A percentile compares a stretch with the other conserved stretches of the same genome.
These are phyloP conservation scores for Leptographium galeiforme DNA, from an alignment of 2,329 filamentous ascomycete genomes.

Conservation along the genomic window DNA sequence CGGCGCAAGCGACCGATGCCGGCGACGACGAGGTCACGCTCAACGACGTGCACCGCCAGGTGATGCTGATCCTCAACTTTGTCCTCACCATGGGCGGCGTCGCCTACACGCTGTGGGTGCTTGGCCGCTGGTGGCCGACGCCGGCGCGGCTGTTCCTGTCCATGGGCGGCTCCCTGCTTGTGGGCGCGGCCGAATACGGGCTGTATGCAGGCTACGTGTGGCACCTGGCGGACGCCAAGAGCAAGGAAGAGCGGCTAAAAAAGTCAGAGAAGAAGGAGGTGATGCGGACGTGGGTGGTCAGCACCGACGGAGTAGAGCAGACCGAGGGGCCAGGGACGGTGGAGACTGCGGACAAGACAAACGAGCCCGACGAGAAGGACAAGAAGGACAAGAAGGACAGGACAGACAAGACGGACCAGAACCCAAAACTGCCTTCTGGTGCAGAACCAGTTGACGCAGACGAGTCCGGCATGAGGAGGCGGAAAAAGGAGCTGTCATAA, in stretches of 20 bases:
- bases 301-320: constrained; percentile 12
- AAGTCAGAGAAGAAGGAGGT: constrained; percentile 55
- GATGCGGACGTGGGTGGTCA: constrained; percentile 57
- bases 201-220: constrained; percentile 66
- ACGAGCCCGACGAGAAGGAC: no score
- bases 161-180: constrained; percentile 53
- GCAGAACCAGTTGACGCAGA: background rate
- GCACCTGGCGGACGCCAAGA: constrained; percentile 55
- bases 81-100: constrained; percentile 74
- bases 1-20: constrained; percentile 29
- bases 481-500: background rate
- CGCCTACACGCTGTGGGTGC: constrained; percentile 65
- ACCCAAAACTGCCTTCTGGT: background rate
- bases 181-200: constrained; percentile 63
- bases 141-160: constrained; percentile 57
- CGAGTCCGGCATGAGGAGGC: background rate
- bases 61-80: constrained; percentile 80
- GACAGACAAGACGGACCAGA: background rate
- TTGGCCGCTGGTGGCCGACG: constrained; percentile 61
- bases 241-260: constrained; percentile 41
- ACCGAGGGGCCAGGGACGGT: constrained; percentile 12
- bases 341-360: background rate
- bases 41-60: constrained; percentile 64
- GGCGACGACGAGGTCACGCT: constrained; percentile 53
- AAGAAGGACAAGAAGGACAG: background rate